Evolutionary conservation across 116 monocot species (phyloP), one percentile per base, ranked within the genome.

Genomic region (Posidonia oceanica): DNA sequence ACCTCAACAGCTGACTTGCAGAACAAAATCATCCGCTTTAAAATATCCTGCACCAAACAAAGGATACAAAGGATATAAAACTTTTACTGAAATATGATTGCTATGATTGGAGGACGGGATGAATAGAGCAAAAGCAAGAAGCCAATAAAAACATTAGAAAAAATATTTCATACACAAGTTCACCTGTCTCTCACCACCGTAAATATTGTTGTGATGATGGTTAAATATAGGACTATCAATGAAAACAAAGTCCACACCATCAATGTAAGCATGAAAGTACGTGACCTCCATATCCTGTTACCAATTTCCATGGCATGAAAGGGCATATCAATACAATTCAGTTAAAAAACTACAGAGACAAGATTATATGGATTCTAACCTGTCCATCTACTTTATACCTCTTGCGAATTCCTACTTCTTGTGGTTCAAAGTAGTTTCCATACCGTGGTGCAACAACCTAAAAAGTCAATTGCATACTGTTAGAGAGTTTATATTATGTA

Each of bases 1-100:
- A 94, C 94, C 94, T 94, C 94, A 61, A 90, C 83, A 75, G 94
- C 87, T 77, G 80, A 90, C 74, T 90, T 90, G 85, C 94, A 90
- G 14, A 94, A 80, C 80, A 90, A 75, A 73, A 90, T 72, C 94
- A 94, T 90, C 66, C 90, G 72, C 64, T 79, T 90, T 55, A 90
- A 73, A 63, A 87, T 80, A 42, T 94, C 94, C 94, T 94, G 79
- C 60, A 72, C 61, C 1, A 53, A 23, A 52, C 4, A 39, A 61
- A 48, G 6, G 12, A 12, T 12, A 48, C 12, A 48, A 48, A 48
- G 29, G 48, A 48, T 48, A 48, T 10, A 48, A 48, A 48, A 10
- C 7, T 48, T 48, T 48, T 48, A 48, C 7, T 48, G 48, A 5
- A 69, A 10, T 29, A 29, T 29, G 48, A 48, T 7, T 12, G 3